Evolutionary conservation across 2,329 filamentous ascomycete species (phyloP).

Genomic region (Venturiaceae sp.): DNA sequence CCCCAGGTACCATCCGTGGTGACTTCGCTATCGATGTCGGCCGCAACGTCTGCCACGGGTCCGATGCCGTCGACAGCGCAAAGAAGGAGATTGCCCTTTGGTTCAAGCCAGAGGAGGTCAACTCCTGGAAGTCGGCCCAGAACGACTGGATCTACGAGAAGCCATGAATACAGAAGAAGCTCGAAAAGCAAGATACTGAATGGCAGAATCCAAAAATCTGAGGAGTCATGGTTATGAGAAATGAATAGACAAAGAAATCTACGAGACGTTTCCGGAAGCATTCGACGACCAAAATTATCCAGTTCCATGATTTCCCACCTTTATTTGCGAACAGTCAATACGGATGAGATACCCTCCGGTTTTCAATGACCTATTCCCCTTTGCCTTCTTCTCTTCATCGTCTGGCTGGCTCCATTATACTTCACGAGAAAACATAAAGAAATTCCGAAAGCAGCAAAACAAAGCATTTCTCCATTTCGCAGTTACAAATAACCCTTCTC

Average conservation of each 20-base stretch:
- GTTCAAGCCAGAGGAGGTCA: conserved; percentile 85
- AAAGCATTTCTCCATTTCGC: no score
- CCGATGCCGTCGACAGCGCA: conserved; percentile 96
- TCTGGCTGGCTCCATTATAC: no score
- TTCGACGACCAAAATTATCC: neutral
- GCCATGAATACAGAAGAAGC: conserved; percentile 16
- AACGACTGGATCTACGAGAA: conserved; percentile 98
- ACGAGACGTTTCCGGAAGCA: neutral
- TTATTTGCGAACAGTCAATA: no score
- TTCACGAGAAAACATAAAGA: no score
- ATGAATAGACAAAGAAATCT: neutral
- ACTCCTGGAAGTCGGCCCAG: conserved; percentile 75
- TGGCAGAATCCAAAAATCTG: neutral
- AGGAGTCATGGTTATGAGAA: neutral
- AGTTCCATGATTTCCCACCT: no score
- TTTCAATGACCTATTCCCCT: no score
- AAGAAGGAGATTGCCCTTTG: conserved; percentile 99
- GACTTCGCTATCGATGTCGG: conserved; percentile 83
- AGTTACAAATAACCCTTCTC: no score
- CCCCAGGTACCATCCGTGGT: conserved; percentile 96
- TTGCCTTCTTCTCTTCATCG: no score
- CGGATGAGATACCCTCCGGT: no score
- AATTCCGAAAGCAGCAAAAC: no score
- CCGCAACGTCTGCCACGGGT: conserved; percentile 99
- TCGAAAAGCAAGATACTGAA: neutral